A percentile compares a stretch with the other conserved stretches of the same genome.
These are phyloP conservation scores for Beauveria scarabaeidicola DNA, from an alignment of 2,329 filamentous ascomycete genomes.

Conservation along the genomic window DNA sequence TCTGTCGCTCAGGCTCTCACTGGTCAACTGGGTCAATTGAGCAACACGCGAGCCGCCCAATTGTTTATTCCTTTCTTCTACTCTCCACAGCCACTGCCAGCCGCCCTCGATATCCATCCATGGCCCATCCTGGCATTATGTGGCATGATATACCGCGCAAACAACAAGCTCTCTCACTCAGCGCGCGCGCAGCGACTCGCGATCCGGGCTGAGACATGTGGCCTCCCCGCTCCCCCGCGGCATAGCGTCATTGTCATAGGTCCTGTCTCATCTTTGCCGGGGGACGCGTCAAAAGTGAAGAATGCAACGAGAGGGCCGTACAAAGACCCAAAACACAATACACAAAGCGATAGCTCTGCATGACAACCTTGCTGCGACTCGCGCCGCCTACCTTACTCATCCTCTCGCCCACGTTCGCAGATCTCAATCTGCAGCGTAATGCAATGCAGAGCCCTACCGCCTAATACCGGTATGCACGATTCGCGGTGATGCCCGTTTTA, in stretches of 20 bases:
- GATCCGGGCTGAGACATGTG: constrained; percentile 4
- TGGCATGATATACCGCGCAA: not conserved
- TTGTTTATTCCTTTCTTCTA: not conserved
- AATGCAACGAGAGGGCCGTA: not conserved
- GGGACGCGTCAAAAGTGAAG: not conserved
- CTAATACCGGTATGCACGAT: not conserved
- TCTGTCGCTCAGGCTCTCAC: not conserved
- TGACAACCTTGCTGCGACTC: not conserved
- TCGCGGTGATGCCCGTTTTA: not conserved
- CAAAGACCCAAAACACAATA: not conserved
- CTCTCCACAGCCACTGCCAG: not conserved
- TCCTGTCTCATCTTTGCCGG: not conserved
- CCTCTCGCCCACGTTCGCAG: not conserved
- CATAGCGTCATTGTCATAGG: not conserved
- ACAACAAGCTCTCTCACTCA: not conserved
- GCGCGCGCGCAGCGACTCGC: not conserved
- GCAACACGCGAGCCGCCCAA: constrained; percentile 1
- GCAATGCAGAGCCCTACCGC: not conserved
- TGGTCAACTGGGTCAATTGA: not conserved
- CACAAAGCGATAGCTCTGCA: not conserved
- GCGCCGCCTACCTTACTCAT: not conserved
- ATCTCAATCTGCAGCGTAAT: not conserved
- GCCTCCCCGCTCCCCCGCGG: not conserved
- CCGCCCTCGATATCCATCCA: not conserved
- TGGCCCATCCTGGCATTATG: not conserved